Conservation (phyloP, 2,329 filamentous ascomycete genomes). For the Xylariaceae sp. region DNA sequence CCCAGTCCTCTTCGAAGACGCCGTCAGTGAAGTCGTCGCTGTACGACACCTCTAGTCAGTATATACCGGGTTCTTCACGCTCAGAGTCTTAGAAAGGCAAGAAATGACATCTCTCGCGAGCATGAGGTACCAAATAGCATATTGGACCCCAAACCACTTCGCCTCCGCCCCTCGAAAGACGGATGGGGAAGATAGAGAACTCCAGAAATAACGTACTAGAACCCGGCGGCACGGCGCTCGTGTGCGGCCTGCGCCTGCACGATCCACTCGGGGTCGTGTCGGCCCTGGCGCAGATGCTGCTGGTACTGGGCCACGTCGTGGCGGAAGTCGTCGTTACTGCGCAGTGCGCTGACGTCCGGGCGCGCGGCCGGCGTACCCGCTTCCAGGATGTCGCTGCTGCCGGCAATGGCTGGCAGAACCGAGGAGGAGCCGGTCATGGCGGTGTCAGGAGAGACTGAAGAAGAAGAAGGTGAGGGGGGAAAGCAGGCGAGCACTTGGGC, state of each 20-base stretch:
- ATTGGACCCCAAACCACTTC: too few relatives aligned
- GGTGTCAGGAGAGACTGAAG: too few relatives aligned
- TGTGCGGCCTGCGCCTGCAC: constrained; percentile 44
- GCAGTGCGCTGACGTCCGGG: constrained; percentile 34
- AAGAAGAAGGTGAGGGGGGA: too few relatives aligned
- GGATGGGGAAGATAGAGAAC: not conserved
- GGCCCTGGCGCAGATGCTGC: constrained; percentile 38
- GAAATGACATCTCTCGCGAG: too few relatives aligned
- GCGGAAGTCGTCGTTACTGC: constrained; percentile 41
- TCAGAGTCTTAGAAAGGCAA: too few relatives aligned
- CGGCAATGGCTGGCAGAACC: too few relatives aligned
- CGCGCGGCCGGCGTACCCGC: constrained; percentile 23
- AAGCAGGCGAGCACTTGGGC: constrained; percentile 28
- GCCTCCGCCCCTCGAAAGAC: not conserved
- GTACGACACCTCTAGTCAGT: too few relatives aligned
- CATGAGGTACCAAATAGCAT: too few relatives aligned
- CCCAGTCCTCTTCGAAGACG: too few relatives aligned
- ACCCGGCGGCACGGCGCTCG: constrained; percentile 37
- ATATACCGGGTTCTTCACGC: too few relatives aligned
- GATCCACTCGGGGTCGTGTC: constrained; percentile 47
- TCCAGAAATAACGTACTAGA: constrained; percentile 25
- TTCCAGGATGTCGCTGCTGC: constrained; percentile 28
- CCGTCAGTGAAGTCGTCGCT: too few relatives aligned
- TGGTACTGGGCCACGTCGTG: constrained; percentile 38
- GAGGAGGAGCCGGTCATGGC: too few relatives aligned